Base-by-base conservation (phyloP, 345 rosid genomes). In the Euphorbia peplus region DNA sequence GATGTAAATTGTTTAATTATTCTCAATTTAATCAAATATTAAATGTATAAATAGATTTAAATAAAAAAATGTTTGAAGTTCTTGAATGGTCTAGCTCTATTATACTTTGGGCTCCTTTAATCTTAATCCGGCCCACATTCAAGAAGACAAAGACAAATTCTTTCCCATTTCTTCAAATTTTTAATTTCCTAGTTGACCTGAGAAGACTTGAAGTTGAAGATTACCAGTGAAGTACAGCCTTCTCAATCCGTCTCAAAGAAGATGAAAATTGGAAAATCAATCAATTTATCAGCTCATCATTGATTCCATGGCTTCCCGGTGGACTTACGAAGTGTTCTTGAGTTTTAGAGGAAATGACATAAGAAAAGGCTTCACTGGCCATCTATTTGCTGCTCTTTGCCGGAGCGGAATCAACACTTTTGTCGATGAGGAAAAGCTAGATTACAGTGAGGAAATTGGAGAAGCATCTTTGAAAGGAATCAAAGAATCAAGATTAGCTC, bases 311-410 rank as follows among this genome's bases (percentile, higher is more conserved):
- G 56, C 56, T 52, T 52, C 66, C 41, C 22, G 48, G 22, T 39
- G 71, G 64, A 32, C 21, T n/a, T 69, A 30, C 47, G 72, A 70
- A 14, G 68, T 62, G 53, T 70, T 70, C 28, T 26, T 70, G 42
- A 70, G 62, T 28, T 62, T 62, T 13, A 28, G 56, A 55, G 75
- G 69, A 7, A 51, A 56, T 19, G 69, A 55, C 41, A 54, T 59
- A 14, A 41, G 69, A 13, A 63, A 44, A 3, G 56, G 35, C 42
- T 71, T 71, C 21, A 56, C 60, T 3, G 61, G 48, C n/a, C 75
- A 71, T 6, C 54, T 63, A 0, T 63, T 53, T 22, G 21, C 35
- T 14, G 69, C 75, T 63, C 21, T 71, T 42, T 19, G 1, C 2
- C 55, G 29, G n/a, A 22, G 37, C 1, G 63, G 69, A 46, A 53